These are phyloP conservation scores for Massariosphaeria phaeospora DNA, from an alignment of 495 filamentous ascomycete genomes.

Conservation along the genomic window DNA sequence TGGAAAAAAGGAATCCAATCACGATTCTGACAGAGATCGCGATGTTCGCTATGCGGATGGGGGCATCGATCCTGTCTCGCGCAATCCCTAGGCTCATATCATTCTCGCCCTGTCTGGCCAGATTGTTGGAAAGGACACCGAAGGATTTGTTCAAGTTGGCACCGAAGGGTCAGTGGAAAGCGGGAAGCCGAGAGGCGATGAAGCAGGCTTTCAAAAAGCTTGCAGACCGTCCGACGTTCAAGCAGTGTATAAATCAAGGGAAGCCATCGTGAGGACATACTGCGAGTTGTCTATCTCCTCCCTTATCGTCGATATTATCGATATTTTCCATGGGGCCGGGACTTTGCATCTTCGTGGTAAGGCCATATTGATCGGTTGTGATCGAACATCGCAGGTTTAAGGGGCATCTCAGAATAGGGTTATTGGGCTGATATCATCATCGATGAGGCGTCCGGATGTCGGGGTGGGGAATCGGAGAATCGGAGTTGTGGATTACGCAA, in stretches of 20 bases:
- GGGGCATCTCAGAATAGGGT: no score
- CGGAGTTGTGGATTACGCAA: no score
- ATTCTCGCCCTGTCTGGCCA: conserved; percentile 8
- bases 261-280: no score
- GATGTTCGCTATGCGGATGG: conserved; percentile 4
- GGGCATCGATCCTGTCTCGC: conserved; percentile 1
- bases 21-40: conserved; percentile 7
- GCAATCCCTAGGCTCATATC: neutral
- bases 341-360: no score
- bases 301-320: no score
- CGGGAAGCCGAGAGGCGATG: conserved; percentile 13
- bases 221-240: conserved; percentile 15
- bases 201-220: conserved; percentile 12
- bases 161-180: conserved; percentile 4
- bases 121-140: neutral
- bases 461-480: no score
- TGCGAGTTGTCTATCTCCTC: no score
- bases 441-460: no score
- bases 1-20: conserved; percentile 8
- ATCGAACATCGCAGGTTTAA: no score
- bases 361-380: no score
- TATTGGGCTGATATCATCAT: no score
- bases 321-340: no score
- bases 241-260: conserved; percentile 4
- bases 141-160: conserved; percentile 9